Base-by-base conservation (phyloP, 1,284 basidiomycete genomes). In the Moniliophthora roreri region DNA sequence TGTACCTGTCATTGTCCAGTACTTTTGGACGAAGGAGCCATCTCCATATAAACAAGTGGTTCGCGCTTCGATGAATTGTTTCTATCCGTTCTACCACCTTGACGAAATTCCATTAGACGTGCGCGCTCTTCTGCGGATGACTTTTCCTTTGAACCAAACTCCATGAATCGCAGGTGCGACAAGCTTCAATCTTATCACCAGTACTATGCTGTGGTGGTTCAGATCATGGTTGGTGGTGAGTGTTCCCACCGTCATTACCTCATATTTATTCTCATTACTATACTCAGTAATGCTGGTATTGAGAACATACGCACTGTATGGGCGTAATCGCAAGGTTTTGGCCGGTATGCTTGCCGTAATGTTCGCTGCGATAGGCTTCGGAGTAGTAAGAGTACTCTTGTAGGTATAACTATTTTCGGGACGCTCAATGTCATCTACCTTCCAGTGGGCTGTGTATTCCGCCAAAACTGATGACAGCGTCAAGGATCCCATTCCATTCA, bases 301-400 rank as follows among this genome's bases (percentile, higher is more conserved):
- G 60, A 67, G 76, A 10, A 72, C 71, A 20, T 77, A 77, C 48
- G 76, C 76, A 1, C 58, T 78, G 10, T 77, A 76, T 55, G 64
- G 68, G 15, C 64, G 70, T 5, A 71, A 65, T 34, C 60, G 59
- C n/a, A 56, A 52, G 32, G 61, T 77, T 40, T 56, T 73, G 21
- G 51, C 50, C 0, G 39, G 72, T 2, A 64, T 66, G 46, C 4
- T 66, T 7, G 18, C 52, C 6, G 58, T 74, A 9, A 56, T 63
- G 2, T 8, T 60, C 3, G 39, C 39, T 4, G 63, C 59, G 0
- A 38, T 71, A 2, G 56, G 52, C 1, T 50, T 72, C 10, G 64
- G 53, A 34, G 37, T 44, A 7, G 56, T 57, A 44, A 4, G 53
- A 47, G 16, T 15, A 5, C 9, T 21, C 32, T 15, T 32, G 13